Evolutionary conservation across 176 grass and related monocot species (phyloP), one percentile per base, ranked within the genome.

Genomic region (Musa beccarii): DNA sequence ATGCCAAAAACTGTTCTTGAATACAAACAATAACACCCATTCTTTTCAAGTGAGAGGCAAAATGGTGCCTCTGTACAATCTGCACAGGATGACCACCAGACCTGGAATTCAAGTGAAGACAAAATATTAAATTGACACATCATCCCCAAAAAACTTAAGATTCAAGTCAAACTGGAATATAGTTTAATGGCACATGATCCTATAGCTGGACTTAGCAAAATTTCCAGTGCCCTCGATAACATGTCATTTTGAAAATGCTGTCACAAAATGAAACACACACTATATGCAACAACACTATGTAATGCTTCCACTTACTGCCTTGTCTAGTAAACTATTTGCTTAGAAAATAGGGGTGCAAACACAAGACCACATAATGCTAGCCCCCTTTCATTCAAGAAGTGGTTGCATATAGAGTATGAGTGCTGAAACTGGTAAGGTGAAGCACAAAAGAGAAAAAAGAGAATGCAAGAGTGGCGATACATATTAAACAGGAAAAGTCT

Each of bases 1-100:
- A 99, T 76, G 81, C 86, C 53, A 92, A 85, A 89, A 89, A 99
- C 65, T 93, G 85, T 69, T 99, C 91, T 83, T 99, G 88, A 66
- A 86, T 86, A 73, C 91, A 88, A 61, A 89, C 90, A 20, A 94
- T 79, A 81, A 99, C 95, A 84, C 84, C 90, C 95, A 99, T 99
- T 86, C 95, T 94, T 84, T 99, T 99, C 74, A 99, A 84, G 81
- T 99, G 90, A 74, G 95, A 99, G 83, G 95, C 95, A 89, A 99
- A 99, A 89, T 99, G 95, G 69, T 87, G 89, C 72, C 95, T 91
- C 51, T 99, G 88, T 78, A 93, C 80, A 79, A 99, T 99, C 66
- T 88, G 91, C 80, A 99, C 95, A 79, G 95, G 88, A 82, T 89
- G 86, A 64, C 85, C 70, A 76, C 88, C 95, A 80, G 95, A 85